A percentile compares a stretch with the other conserved stretches of the same genome.
Evolutionary conservation across 2,329 filamentous ascomycete species (phyloP).

Genomic region (Aspergillus phoenicis): DNA sequence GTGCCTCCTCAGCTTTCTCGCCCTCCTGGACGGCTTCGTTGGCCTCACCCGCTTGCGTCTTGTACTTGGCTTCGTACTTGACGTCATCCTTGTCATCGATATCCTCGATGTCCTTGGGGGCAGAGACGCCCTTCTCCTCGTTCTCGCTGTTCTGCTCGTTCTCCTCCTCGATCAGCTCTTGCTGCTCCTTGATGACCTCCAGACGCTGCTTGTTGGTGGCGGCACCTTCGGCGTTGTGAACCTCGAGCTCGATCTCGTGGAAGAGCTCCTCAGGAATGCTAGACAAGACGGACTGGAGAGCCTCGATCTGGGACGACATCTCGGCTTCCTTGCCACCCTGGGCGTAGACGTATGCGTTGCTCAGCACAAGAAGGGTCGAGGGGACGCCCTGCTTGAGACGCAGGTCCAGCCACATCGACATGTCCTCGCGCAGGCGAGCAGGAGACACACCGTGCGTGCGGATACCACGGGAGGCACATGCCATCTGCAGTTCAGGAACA

Average conservation of each 20-base stretch:
- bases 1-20: conserved; percentile 36
- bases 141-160: conserved; percentile 86
- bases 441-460: conserved; percentile 91
- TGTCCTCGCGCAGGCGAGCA: conserved; percentile 80
- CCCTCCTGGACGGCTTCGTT: conserved; percentile 47
- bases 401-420: conserved; percentile 92
- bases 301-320: conserved; percentile 86
- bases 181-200: conserved; percentile 96
- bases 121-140: conserved; percentile 71
- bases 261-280: conserved; percentile 97
- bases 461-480: conserved; percentile 87
- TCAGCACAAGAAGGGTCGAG: conserved; percentile 90
- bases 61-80: conserved; percentile 51
- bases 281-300: conserved; percentile 86
- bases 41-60: conserved; percentile 51
- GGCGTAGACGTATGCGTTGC: conserved; percentile 98
- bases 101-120: conserved; percentile 82
- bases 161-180: conserved; percentile 96
- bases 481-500: conserved; percentile 89
- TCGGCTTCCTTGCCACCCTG: conserved; percentile 72
- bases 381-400: conserved; percentile 93
- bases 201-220: conserved; percentile 99
- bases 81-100: conserved; percentile 89
- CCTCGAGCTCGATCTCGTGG: conserved; percentile 98
- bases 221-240: conserved; percentile 93